Base-by-base conservation (phyloP, 495 filamentous ascomycete species). In the Thozetella sp. region DNA sequence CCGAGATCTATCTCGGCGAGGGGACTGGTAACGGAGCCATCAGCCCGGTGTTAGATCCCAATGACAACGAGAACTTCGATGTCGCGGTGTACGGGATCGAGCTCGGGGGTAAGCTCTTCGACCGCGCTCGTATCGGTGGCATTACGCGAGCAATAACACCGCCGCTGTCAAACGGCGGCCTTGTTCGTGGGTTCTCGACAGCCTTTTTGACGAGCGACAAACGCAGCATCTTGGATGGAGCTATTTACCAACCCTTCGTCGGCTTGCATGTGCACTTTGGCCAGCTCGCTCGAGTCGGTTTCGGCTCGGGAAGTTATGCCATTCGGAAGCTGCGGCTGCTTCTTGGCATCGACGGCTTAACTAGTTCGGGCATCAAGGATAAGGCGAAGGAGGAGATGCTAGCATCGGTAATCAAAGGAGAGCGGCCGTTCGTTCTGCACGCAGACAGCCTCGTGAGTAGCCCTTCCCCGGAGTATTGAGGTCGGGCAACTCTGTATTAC, bases 1-100 rank as follows among this genome's bases (percentile, higher is more conserved):
- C 57, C 0, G 81, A 81, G 52, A 83, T 85, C 55, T 61, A 62
- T 22, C 63, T 67, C 17, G 79, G 82, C 52, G 51, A 34, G 6
- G 63, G 57, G 6, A 82, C 81, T 0, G 58, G 71, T 11, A 78
- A 83, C 57, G 82, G 82, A 24, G 30, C 46, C 3, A 50, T 65
- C 15, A 59, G 62, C n/a, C 53, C 53, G 1, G 43, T 51, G 0
- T 22, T 46, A 12, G 53, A 65, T 24, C 55, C 62, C 43, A 56
- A 62, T 43, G 63, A 71, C 22, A 65, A 65, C 15, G 65, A 72
- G 17, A 72, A 68, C 24, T 63, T 80, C 17, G 69, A 72, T 15
- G 76, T 74, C 34, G 80, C 76, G 4, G 76, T 78, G 57, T 82
- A 83, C 60, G 83, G 83, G 1, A 67, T 86, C 24, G 67, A 67